These are phyloP conservation scores for Tolypocladium sp. DNA, from an alignment of 2,329 filamentous ascomycete genomes.

Conservation along the genomic window DNA sequence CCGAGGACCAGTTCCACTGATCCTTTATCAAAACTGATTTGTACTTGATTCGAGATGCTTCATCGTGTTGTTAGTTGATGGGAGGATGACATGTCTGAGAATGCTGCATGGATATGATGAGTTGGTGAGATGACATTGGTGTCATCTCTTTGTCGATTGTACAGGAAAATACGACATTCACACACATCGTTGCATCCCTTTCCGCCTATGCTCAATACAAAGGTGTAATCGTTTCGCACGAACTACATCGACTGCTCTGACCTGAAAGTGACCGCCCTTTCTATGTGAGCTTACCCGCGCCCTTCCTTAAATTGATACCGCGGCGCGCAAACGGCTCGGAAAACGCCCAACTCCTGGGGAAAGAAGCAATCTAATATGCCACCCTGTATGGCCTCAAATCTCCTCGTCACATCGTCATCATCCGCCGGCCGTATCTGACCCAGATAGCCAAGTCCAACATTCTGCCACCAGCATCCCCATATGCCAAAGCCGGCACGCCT, in stretches of 20 bases:
- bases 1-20: slow-evolving; percentile 80
- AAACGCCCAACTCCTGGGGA: background rate
- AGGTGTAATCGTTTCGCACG: background rate
- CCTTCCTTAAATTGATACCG: background rate
- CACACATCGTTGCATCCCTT: too few species aligned
- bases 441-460: background rate
- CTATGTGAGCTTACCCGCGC: background rate
- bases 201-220: background rate
- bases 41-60: background rate
- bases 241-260: background rate
- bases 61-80: background rate
- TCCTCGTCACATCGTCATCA: background rate
- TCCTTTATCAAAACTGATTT: background rate
- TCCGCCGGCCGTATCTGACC: background rate
- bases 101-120: background rate
- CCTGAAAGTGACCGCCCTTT: background rate
- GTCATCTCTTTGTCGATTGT: background rate
- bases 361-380: background rate
- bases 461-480: background rate
- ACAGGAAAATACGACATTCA: background rate
- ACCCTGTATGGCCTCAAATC: background rate
- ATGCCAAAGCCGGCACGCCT: background rate
- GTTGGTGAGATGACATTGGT: background rate
- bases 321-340: background rate
- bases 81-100: background rate